Evolutionary conservation across 495 filamentous ascomycete genomes (phyloP), one percentile per base, ranked within the genome.

Genomic region (Lineolata rhizophorae): DNA sequence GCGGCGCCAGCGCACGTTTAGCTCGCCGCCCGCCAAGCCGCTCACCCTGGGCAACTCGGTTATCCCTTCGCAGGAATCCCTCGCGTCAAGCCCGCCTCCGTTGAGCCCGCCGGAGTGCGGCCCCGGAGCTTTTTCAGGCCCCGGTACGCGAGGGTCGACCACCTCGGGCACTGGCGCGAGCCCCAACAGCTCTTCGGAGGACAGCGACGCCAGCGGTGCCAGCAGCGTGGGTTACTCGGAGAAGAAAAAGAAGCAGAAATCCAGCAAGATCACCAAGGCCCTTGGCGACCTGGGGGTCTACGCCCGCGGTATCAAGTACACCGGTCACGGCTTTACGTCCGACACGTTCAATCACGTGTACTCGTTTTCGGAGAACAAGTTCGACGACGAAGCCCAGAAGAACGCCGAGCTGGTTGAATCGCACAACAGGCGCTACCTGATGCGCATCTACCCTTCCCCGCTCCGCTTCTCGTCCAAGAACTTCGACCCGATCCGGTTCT

Each of bases 371-470:
- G 87, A 97, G 54, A 62, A 69, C 27, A 79, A 70, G 3, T 92
- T 92, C 41, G 77, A 65, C 45, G 73, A 66, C 45, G 75, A 76
- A 41, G 64, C 70, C 22, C 57, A 61, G 32, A 32, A 11, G 10
- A 27, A 32, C 9, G 9, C 27, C 18, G 75, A 75, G 3, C 55
- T 67, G n/a, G 57, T 94, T 14, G 72, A 79, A 40, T 66, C 71
- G 34, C 87, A 97, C 56, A 97, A 97, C 47, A 72, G 79, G 55
- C 75, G 72, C 25, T 76, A 82, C 42, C 62, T 97, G 39, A 93
- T 93, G 62, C 71, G 87, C 24, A 80, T 95, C 19, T 97, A 97
- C 50, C 87, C 87, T 3, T 73, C 73, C 12, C 71, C 61, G 8
- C 71, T 65, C 34, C 79, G 87, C 10, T 57, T 92, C 21, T 62